phyloP scores from a whole-genome alignment of 331 rosid genomes.

The Rhamnella rubrinervis region DNA sequence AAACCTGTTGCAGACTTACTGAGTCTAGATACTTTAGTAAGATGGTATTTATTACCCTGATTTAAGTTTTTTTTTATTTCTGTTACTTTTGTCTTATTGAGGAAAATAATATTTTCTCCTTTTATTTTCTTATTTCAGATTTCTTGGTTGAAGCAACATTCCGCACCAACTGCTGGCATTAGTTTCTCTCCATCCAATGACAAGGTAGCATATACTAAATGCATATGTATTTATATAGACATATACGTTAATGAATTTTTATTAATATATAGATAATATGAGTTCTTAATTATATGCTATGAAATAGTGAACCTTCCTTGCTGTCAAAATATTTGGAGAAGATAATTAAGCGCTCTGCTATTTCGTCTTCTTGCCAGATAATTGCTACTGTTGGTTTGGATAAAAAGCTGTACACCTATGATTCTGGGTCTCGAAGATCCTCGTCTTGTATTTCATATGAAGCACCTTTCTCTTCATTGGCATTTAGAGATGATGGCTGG shows the following conservation, averaged over 20 bases:
- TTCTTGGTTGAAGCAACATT: conserved; percentile 97
- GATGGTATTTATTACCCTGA: no score
- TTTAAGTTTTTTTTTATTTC: neutral
- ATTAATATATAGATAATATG: conserved; percentile 15
- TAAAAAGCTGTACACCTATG: conserved; percentile 88
- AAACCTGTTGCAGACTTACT: no score
- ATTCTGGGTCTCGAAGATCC: conserved; percentile 80
- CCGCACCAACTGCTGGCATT: conserved; percentile 97
- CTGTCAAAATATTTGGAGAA: conserved; percentile 8
- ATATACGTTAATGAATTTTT: conserved; percentile 8
- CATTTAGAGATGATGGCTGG: conserved; percentile 93
- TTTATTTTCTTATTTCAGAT: conserved; percentile 37
- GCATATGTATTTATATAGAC: neutral
- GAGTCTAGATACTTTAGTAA: no score
- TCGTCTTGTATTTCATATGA: conserved; percentile 81
- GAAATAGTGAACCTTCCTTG: conserved; percentile 23
- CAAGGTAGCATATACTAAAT: conserved; percentile 62
- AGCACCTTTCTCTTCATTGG: conserved; percentile 90
- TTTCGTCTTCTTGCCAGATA: conserved; percentile 53
- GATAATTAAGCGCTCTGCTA: conserved; percentile 22
- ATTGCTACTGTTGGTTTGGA: conserved; percentile 96
- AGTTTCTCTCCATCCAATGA: conserved; percentile 96
- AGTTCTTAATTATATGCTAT: conserved; percentile 18
- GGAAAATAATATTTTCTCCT: conserved; percentile 14
- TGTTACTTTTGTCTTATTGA: conserved; percentile 15